phyloP scores from a whole-genome alignment of 2,329 filamentous ascomycete genomes.

The Falciphora oryzae region DNA sequence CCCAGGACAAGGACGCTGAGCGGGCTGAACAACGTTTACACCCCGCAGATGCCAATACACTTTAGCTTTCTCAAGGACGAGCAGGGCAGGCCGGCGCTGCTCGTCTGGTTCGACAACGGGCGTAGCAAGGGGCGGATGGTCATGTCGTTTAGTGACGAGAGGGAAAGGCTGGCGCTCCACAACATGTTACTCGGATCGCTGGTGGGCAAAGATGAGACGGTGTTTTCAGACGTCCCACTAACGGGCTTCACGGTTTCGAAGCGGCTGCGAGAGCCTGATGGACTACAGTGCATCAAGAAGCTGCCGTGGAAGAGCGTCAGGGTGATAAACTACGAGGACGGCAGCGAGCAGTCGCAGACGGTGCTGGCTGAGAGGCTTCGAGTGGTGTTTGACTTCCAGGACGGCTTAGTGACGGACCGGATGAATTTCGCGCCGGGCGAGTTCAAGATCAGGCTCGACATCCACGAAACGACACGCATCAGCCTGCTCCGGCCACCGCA shows the following conservation, averaged over 20 bases:
- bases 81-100: slow-evolving; percentile 60
- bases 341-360: slow-evolving; percentile 58
- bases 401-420: slow-evolving; percentile 75
- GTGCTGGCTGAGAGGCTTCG: slow-evolving; percentile 73
- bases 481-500: slow-evolving; percentile 68
- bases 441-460: slow-evolving; percentile 59
- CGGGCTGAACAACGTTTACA: slow-evolving; percentile 65
- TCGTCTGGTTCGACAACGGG: slow-evolving; percentile 64
- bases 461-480: slow-evolving; percentile 55
- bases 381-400: slow-evolving; percentile 67
- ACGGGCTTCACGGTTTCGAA: slow-evolving; percentile 58
- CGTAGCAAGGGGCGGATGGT: slow-evolving; percentile 65
- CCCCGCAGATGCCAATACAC: slow-evolving; percentile 61
- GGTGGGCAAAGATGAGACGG: slow-evolving; percentile 60
- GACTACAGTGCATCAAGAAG: slow-evolving; percentile 42
- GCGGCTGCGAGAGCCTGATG: slow-evolving; percentile 43
- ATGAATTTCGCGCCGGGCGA: slow-evolving; percentile 77
- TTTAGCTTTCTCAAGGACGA: slow-evolving; percentile 74
- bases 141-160: slow-evolving; percentile 68
- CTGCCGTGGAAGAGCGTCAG: slow-evolving; percentile 61
- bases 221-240: slow-evolving; percentile 64
- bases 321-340: slow-evolving; percentile 67
- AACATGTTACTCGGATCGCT: slow-evolving; percentile 67
- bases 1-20: slow-evolving; percentile 72
- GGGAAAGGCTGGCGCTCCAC: slow-evolving; percentile 66